These are phyloP conservation scores for Lasiosphaeria miniovina DNA, from an alignment of 495 filamentous ascomycete species.

Conservation along the genomic window DNA sequence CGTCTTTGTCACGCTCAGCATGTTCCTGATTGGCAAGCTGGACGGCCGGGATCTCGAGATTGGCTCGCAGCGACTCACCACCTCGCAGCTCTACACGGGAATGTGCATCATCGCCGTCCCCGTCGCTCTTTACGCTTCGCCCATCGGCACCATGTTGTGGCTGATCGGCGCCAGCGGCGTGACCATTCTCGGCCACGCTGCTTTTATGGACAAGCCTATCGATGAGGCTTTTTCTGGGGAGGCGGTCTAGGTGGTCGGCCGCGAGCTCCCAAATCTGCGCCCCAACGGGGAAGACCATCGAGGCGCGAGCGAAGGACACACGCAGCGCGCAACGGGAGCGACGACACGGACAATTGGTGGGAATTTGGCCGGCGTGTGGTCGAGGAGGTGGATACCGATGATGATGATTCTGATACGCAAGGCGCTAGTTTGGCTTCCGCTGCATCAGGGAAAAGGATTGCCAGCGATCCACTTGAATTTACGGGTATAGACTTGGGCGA, in stretches of 20 bases:
- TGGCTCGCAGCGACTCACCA: conserved; percentile 73
- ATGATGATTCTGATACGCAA: conserved; percentile 57
- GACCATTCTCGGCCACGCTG: conserved; percentile 88
- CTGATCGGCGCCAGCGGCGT: conserved; percentile 91
- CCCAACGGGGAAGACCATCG: conserved; percentile 97
- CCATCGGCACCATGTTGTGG: conserved; percentile 81
- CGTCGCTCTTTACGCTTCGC: conserved; percentile 77
- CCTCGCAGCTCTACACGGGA: conserved; percentile 93
- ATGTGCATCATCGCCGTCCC: conserved; percentile 78
- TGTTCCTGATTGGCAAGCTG: conserved; percentile 87
- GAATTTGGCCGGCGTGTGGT: conserved; percentile 49
- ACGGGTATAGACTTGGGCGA: conserved; percentile 56
- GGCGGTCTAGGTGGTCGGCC: conserved; percentile 99
- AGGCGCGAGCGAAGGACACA: conserved; percentile 69
- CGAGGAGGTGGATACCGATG: conserved; percentile 68
- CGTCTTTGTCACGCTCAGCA: conserved; percentile 74
- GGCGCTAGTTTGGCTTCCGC: conserved; percentile 51
- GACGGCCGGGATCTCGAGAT: conserved; percentile 83
- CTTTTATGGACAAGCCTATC: conserved; percentile 97
- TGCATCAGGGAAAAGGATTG: conserved; percentile 40
- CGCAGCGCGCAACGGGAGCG: conserved; percentile 56
- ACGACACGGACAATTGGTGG: conserved; percentile 44
- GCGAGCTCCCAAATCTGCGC: conserved; percentile 95
- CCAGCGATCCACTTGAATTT: conserved; percentile 60
- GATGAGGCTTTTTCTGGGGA: conserved; percentile 99